Conservation (phyloP, 805 yeast species). For the Martiniozyma abietophila region DNA sequence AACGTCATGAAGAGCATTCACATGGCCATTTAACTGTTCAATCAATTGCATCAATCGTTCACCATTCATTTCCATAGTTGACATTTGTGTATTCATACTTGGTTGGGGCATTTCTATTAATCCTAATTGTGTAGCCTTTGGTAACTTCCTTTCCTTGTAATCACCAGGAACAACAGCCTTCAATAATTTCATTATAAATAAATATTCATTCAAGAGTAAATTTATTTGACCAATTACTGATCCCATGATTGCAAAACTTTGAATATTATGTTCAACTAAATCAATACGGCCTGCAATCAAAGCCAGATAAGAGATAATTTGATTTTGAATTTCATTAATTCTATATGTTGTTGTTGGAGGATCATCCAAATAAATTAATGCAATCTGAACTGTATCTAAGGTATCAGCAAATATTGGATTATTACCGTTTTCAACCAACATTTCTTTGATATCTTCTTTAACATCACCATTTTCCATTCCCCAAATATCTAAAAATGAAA, state of each 20-base stretch:
- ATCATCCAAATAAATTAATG: constrained; percentile 35
- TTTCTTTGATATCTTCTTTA: constrained; percentile 10
- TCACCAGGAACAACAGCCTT: constrained; percentile 17
- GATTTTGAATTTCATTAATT: constrained; percentile 53
- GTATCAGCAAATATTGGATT: neutral
- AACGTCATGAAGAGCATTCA: constrained; percentile 44
- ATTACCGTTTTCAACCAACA: constrained; percentile 3
- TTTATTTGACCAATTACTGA: constrained; percentile 61
- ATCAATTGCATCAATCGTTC: constrained; percentile 41
- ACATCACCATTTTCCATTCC: constrained; percentile 47
- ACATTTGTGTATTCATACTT: constrained; percentile 26
- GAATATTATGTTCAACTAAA: constrained; percentile 62
- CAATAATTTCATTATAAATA: constrained; percentile 18
- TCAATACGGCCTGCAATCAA: constrained; percentile 69
- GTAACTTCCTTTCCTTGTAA: constrained; percentile 20
- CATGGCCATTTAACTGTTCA: constrained; percentile 55
- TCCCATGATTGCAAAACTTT: constrained; percentile 62
- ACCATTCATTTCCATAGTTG: constrained; percentile 39
- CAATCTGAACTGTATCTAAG: constrained; percentile 7
- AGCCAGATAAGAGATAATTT: constrained; percentile 52
- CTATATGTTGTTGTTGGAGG: constrained; percentile 60
- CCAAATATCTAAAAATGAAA: constrained; percentile 64
- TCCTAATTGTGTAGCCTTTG: constrained; percentile 14
- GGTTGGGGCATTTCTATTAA: too few species aligned
- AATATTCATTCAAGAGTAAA: constrained; percentile 50